Evolutionary conservation across 192 early-diverging fungal species (phyloP).

Genomic region (Diversispora eburnea): DNA sequence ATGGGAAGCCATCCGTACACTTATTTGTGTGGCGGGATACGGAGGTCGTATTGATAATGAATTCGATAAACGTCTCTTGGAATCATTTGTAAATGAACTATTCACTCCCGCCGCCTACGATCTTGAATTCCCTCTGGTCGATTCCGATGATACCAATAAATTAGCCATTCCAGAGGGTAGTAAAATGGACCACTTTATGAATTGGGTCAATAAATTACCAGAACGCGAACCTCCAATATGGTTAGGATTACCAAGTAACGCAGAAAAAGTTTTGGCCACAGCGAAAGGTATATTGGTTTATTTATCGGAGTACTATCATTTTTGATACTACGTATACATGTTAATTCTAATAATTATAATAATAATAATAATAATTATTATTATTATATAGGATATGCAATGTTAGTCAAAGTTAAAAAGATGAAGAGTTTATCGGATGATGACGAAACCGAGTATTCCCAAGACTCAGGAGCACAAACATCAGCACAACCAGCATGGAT

Average conservation of each 20-base stretch:
- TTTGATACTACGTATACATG: slow-evolving; percentile 12
- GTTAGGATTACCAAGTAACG: slow-evolving; percentile 91
- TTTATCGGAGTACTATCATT: background rate
- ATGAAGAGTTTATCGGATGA: slow-evolving; percentile 79
- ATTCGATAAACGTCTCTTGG: slow-evolving; percentile 82
- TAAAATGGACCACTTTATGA: slow-evolving; percentile 75
- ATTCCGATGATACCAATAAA: slow-evolving; percentile 33
- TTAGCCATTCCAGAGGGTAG: slow-evolving; percentile 85
- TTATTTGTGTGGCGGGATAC: slow-evolving; percentile 89
- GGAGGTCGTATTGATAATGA: slow-evolving; percentile 96
- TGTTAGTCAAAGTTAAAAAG: slow-evolving; percentile 83
- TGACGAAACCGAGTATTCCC: slow-evolving; percentile 62
- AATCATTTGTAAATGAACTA: slow-evolving; percentile 78
- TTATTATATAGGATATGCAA: slow-evolving; percentile 50
- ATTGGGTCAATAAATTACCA: slow-evolving; percentile 84
- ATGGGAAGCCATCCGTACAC: slow-evolving; percentile 85
- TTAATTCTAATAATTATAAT: slow-evolving; percentile 7
- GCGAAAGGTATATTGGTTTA: slow-evolving; percentile 59
- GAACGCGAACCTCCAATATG: slow-evolving; percentile 95
- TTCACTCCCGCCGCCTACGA: slow-evolving; percentile 81
- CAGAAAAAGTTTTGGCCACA: slow-evolving; percentile 85
- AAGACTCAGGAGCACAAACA: slow-evolving; percentile 28
- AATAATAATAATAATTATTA: background rate
- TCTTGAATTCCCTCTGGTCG: slow-evolving; percentile 73
- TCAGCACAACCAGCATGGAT: slow-evolving; percentile 70